phyloP scores from a whole-genome alignment of 345 rosid genomes.

The Psidium guajava region DNA sequence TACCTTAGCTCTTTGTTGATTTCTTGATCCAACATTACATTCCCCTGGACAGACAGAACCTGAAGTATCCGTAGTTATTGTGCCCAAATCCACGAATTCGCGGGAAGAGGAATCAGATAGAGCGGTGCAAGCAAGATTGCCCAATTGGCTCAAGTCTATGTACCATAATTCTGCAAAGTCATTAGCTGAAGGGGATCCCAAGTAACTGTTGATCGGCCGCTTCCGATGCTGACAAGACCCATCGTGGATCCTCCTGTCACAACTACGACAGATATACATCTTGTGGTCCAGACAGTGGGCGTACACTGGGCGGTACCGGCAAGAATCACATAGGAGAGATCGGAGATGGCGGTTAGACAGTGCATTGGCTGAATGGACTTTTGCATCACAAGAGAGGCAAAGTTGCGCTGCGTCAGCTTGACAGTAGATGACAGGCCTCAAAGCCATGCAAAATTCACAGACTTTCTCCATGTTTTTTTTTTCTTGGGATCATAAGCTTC shows the following conservation, averaged over 20 bases:
- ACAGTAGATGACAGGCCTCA: slow-evolving; percentile 68
- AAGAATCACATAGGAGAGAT: slow-evolving; percentile 53
- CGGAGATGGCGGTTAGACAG: slow-evolving; percentile 71
- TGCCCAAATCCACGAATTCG: not conserved
- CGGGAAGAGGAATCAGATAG: slow-evolving; percentile 8
- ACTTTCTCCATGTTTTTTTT: slow-evolving; percentile 7
- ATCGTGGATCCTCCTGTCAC: slow-evolving; percentile 44
- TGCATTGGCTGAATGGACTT: slow-evolving; percentile 85
- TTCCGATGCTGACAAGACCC: slow-evolving; percentile 37
- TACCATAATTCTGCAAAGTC: slow-evolving; percentile 63
- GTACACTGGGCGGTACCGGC: slow-evolving; percentile 37
- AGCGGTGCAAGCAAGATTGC: slow-evolving; percentile 1
- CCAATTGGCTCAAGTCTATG: slow-evolving; percentile 29
- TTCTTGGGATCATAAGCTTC: not conserved
- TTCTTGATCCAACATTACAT: not conserved
- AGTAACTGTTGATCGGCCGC: slow-evolving; percentile 38
- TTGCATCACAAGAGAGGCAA: slow-evolving; percentile 77
- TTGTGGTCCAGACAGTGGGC: slow-evolving; percentile 52
- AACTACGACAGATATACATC: slow-evolving; percentile 49
- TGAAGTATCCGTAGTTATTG: not conserved
- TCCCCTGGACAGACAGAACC: not conserved
- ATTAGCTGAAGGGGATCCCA: slow-evolving; percentile 67
- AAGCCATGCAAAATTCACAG: slow-evolving; percentile 54
- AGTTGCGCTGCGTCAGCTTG: slow-evolving; percentile 78
- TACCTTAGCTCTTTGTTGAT: not conserved